These are phyloP conservation scores for Theileria equi DNA, from an alignment of 169 alveolate species.

Conservation along the genomic window DNA sequence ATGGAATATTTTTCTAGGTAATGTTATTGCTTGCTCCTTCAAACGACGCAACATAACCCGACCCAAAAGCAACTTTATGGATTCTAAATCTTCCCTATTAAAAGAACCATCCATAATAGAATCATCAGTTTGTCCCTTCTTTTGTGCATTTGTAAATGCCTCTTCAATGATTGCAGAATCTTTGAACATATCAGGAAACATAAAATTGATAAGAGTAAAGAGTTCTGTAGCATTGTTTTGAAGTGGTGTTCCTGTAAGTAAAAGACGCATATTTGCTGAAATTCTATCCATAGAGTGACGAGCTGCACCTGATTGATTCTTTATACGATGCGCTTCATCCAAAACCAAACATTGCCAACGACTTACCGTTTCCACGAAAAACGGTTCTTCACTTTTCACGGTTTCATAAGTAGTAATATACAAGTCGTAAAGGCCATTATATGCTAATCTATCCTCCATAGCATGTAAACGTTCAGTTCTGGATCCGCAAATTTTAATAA, in stretches of 20 bases:
- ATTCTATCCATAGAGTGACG: constrained; percentile 90
- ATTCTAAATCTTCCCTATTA: constrained; percentile 73
- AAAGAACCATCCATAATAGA: constrained; percentile 26
- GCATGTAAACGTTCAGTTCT: constrained; percentile 82
- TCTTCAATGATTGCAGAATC: constrained; percentile 92
- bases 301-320: constrained; percentile 91
- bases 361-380: constrained; percentile 81
- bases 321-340: constrained; percentile 99
- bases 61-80: constrained; percentile 78
- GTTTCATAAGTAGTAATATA: constrained; percentile 91
- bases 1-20: constrained; percentile 83
- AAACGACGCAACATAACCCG: constrained; percentile 82
- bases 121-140: constrained; percentile 18
- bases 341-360: constrained; percentile 93
- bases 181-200: constrained; percentile 96
- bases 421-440: constrained; percentile 83
- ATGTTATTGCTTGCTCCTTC: constrained; percentile 85
- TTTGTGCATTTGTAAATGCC: constrained; percentile 48
- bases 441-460: constrained; percentile 81
- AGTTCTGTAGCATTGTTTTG: constrained; percentile 93
- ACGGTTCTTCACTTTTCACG: constrained; percentile 85
- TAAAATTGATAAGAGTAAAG: constrained; percentile 91
- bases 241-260: constrained; percentile 90
- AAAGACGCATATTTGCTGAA: constrained; percentile 84
- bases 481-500: constrained; percentile 85